Conservation (phyloP, 768 basidiomycete species). For the Agrocybe praecox region DNA sequence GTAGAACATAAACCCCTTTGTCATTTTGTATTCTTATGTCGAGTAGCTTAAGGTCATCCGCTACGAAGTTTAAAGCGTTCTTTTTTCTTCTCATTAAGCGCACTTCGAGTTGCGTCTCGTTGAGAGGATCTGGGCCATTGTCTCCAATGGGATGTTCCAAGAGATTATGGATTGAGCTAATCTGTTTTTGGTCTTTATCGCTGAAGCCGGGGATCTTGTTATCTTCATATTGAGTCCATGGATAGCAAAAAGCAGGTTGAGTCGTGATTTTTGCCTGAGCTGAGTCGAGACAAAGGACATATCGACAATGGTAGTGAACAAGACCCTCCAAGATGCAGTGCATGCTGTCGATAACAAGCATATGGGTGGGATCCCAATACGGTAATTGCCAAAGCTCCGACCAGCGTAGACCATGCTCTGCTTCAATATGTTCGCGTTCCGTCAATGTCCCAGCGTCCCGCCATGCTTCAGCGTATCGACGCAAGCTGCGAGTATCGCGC, state of each 20-base stretch:
- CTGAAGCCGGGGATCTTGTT: neutral
- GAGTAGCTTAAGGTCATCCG: neutral
- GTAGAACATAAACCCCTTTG: neutral
- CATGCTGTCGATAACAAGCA: constrained; percentile 14
- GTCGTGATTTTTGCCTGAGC: neutral
- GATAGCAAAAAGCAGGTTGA: neutral
- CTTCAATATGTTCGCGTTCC: neutral
- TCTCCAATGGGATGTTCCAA: neutral
- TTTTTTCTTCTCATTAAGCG: neutral
- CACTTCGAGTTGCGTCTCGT: neutral
- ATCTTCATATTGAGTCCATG: neutral
- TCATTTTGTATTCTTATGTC: neutral
- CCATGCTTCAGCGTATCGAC: neutral
- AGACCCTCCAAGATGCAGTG: constrained; percentile 11
- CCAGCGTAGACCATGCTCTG: neutral
- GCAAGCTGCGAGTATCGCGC: neutral
- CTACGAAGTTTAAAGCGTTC: neutral
- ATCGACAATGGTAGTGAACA: constrained; percentile 2
- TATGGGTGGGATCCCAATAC: constrained; percentile 15
- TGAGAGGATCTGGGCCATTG: neutral
- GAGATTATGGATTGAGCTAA: neutral
- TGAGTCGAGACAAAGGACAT: constrained; percentile 1
- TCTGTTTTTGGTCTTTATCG: neutral
- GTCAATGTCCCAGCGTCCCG: neutral
- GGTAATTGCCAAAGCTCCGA: constrained; percentile 10